phyloP scores from a whole-genome alignment of 2,329 filamentous ascomycete genomes.

The Geosmithia flava region DNA sequence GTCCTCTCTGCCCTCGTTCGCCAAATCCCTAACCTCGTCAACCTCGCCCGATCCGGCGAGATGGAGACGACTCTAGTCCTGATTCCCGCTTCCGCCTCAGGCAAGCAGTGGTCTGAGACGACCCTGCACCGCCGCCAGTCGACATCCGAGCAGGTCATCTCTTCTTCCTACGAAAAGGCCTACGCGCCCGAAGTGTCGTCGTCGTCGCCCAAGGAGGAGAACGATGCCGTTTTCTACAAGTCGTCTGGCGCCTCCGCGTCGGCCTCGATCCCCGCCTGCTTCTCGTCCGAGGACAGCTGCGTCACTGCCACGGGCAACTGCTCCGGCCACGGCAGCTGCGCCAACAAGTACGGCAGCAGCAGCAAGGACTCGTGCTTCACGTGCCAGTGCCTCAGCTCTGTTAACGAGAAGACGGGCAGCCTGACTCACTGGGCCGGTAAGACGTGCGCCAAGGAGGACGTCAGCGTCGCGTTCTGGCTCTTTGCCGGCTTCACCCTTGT shows the following conservation, averaged over 20 bases:
- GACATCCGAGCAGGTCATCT: conserved; percentile 30
- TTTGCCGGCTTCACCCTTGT: conserved; percentile 63
- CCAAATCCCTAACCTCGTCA: conserved; percentile 29
- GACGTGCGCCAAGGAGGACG: conserved; percentile 82
- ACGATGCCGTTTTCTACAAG: conserved; percentile 19
- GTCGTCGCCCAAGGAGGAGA: conserved; percentile 8
- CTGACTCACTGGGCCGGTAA: conserved; percentile 71
- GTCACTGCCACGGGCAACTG: conserved; percentile 61
- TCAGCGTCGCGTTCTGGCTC: conserved; percentile 82
- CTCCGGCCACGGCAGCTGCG: conserved; percentile 70
- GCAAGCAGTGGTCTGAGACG: conserved; percentile 26
- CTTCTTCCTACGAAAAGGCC: conserved; percentile 15
- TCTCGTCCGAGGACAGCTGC: conserved; percentile 58
- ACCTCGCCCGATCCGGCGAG: conserved; percentile 32
- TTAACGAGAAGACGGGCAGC: conserved; percentile 39
- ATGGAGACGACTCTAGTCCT: conserved; percentile 46
- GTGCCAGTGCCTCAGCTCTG: conserved; percentile 60
- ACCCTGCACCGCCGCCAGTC: conserved; percentile 31
- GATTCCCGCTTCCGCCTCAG: conserved; percentile 31
- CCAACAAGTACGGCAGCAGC: conserved; percentile 45
- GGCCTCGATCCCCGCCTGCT: conserved; percentile 56
- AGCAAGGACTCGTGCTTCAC: conserved; percentile 52
- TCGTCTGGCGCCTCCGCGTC: conserved; percentile 9
- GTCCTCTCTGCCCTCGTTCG: conserved; percentile 29
- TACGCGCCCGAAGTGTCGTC: conserved; percentile 11